Base-by-base conservation (phyloP, 1,284 basidiomycete genomes). In the Leccinum pallidistipes region DNA sequence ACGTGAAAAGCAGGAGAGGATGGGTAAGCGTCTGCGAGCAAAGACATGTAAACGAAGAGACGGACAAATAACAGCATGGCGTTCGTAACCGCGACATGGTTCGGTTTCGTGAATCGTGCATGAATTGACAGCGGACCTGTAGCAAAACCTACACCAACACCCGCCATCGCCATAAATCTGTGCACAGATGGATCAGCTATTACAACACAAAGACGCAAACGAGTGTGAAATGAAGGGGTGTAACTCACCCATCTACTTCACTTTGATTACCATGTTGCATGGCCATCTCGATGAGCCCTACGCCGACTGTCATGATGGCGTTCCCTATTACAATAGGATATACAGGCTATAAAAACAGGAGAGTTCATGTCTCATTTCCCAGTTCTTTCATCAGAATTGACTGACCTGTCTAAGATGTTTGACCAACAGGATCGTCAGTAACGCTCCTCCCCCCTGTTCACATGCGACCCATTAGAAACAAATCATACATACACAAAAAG, bases 141-240 rank as follows among this genome's bases (percentile, higher is more conserved):
- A 7, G 66, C 70, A 55, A 83, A 40, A 16, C 82, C 81, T 9
- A 80, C 76, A n/a, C 79, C 81, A 1, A 77, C 74, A 51, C 82
- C 82, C 0, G 74, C 67, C 74, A 83, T 72, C 6, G 72, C 77
- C 72, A 84, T 76, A 66, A 82, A 83, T 7, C 80, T 81, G 53
- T 32, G 27, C 9, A 10, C 31, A 24, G n/a, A 7, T 9, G 43
- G 14, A 16, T 64, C n/a, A 56, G 32, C 38, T 29, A 5, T 24
- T 8, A 11, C 7, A 8, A 16, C 24, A 50, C 24, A 16, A 12
- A 16, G 14, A 50, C 27, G 2, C 24, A 32, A 14, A 31, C 9
- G 21, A 24, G 16, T 9, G 56, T 8, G 11, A 52, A 59, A 14
- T 10, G 18, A n/a, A 54, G 29, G 16, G 12, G 3, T 21, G 3